phyloP scores from a whole-genome alignment of 2,329 filamentous ascomycete genomes.

The Scorias spongiosa region DNA sequence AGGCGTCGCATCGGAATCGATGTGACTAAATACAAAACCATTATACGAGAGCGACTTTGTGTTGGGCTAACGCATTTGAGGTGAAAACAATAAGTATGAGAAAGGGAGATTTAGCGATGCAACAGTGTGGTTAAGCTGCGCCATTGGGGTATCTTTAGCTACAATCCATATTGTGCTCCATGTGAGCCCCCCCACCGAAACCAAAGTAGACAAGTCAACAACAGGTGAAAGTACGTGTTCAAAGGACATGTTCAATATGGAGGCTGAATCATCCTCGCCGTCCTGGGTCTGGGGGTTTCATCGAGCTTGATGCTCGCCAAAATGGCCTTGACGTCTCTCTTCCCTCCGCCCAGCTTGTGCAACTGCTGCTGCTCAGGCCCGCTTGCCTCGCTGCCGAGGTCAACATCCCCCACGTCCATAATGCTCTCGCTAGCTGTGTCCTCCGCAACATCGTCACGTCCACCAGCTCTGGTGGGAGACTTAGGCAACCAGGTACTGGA shows the following conservation, averaged over 20 bases:
- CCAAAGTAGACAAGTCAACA: too few relatives aligned
- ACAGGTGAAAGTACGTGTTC: too few relatives aligned
- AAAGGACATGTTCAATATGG: neutral
- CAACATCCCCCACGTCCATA: constrained; percentile 25
- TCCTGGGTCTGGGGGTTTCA: neutral
- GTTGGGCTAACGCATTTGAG: too few relatives aligned
- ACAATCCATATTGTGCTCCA: too few relatives aligned
- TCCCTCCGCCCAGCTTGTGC: neutral
- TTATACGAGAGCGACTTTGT: too few relatives aligned
- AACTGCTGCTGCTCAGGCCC: neutral
- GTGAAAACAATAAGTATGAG: too few relatives aligned
- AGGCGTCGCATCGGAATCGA: too few relatives aligned
- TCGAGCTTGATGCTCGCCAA: neutral
- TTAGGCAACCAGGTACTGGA: neutral
- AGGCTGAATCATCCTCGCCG: neutral
- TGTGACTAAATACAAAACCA: too few relatives aligned
- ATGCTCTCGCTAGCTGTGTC: constrained; percentile 50
- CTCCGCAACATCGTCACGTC: constrained; percentile 28
- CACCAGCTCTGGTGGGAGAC: constrained; percentile 24
- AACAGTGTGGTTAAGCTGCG: too few relatives aligned
- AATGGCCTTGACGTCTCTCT: neutral
- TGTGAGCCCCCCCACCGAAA: too few relatives aligned
- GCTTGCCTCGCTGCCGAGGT: constrained; percentile 6
- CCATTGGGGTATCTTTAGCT: too few relatives aligned
- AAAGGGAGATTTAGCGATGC: too few relatives aligned